Evolutionary conservation across 495 filamentous ascomycete genomes (phyloP).

Genomic region (Sabuloglossum arenarium): DNA sequence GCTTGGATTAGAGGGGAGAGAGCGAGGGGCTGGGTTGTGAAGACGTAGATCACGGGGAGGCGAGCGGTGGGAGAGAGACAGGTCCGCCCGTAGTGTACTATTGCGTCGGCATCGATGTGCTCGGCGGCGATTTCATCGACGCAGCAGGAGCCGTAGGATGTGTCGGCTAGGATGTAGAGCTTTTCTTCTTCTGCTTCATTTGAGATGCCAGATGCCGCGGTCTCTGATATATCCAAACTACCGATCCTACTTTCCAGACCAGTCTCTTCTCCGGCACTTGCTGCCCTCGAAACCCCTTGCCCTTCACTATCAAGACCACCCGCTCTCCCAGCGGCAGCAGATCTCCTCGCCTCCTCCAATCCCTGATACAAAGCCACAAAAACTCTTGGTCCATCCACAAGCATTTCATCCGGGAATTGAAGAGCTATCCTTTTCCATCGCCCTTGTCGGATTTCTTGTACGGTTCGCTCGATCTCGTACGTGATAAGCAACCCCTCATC

Average conservation of each 20-base stretch:
- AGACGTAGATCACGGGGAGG: conserved; percentile 81
- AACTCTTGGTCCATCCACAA: conserved; percentile 66
- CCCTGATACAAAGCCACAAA: conserved; percentile 43
- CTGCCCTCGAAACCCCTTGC: neutral
- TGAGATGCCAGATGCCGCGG: conserved; percentile 6
- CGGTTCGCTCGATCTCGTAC: conserved; percentile 75
- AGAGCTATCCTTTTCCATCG: conserved; percentile 63
- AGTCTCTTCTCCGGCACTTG: neutral
- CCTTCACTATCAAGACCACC: neutral
- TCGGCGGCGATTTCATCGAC: conserved; percentile 95
- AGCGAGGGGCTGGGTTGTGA: conserved; percentile 49
- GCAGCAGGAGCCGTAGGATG: conserved; percentile 91
- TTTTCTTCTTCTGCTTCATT: conserved; percentile 18
- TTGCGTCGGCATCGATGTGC: conserved; percentile 73
- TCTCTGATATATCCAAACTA: neutral
- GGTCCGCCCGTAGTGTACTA: conserved; percentile 86
- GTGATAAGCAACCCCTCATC: conserved; percentile 54
- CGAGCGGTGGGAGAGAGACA: conserved; percentile 82
- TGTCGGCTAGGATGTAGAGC: conserved; percentile 82
- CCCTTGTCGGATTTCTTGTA: conserved; percentile 46
- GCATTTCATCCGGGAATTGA: conserved; percentile 86
- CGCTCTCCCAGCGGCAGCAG: neutral
- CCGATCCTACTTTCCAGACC: neutral
- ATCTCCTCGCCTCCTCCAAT: conserved; percentile 20
- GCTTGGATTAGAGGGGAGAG: conserved; percentile 31